Conservation (phyloP, 2,329 filamentous ascomycete genomes). For the Sclerotinia sclerotiorum region DNA sequence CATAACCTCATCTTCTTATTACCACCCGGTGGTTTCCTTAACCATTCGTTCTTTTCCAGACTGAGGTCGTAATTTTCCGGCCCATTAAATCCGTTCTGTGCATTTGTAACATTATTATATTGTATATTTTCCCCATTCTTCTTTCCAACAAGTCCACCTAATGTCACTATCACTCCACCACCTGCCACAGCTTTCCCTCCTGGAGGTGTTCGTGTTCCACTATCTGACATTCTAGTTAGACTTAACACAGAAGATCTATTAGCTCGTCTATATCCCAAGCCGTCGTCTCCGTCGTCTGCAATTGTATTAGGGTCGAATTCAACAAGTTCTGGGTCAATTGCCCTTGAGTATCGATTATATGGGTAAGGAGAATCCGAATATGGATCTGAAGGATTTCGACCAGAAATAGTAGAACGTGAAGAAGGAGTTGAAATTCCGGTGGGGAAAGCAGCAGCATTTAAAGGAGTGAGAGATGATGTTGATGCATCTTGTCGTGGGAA, state of each 20-base stretch:
- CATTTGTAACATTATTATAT: constrained; percentile 36
- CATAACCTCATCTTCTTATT: constrained; percentile 70
- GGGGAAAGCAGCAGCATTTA: constrained; percentile 38
- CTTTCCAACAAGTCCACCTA: constrained; percentile 37
- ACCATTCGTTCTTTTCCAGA: constrained; percentile 65
- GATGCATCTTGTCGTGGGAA: constrained; percentile 28
- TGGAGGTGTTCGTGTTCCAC: constrained; percentile 30
- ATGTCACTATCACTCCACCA: constrained; percentile 41
- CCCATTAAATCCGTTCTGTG: constrained; percentile 26
- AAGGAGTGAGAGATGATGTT: constrained; percentile 35
- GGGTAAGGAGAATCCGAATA: constrained; percentile 35
- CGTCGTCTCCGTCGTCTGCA: constrained; percentile 85
- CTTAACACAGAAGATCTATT: constrained; percentile 54
- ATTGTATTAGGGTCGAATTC: constrained; percentile 69
- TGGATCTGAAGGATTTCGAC: constrained; percentile 34
- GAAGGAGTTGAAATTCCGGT: constrained; percentile 37
- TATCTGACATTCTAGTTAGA: constrained; percentile 34
- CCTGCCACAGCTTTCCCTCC: constrained; percentile 44
- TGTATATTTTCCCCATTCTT: constrained; percentile 34
- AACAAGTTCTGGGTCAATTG: constrained; percentile 36
- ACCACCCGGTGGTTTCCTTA: constrained; percentile 57
- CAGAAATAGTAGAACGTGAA: constrained; percentile 33
- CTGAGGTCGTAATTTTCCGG: constrained; percentile 32
- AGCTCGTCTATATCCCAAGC: constrained; percentile 57
- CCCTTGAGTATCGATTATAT: constrained; percentile 36